Evolutionary conservation across 306 rosid species (phyloP).

Genomic region (Cucumis sativus): Cucumber_9930_V3 NC_026656.2:7859501-7860000

Average conservation of each 20-base stretch:
- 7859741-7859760: slow-evolving; percentile 15
- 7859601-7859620: slow-evolving; percentile 91
- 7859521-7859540: slow-evolving; percentile 91
- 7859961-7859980: too few relatives aligned
- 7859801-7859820: not conserved
- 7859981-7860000: too few relatives aligned
- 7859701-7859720: slow-evolving; percentile 75
- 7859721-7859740: slow-evolving; percentile 34
- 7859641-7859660: slow-evolving; percentile 63
- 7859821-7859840: not conserved
- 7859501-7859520: slow-evolving; percentile 36
- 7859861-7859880: not conserved
- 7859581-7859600: slow-evolving; percentile 73
- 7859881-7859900: too few relatives aligned
- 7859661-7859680: slow-evolving; percentile 67
- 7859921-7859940: not conserved
- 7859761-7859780: not conserved
- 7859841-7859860: not conserved
- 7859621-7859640: slow-evolving; percentile 59
- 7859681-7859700: slow-evolving; percentile 93
- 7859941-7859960: too few relatives aligned
- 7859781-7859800: not conserved
- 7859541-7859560: slow-evolving; percentile 67
- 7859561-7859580: slow-evolving; percentile 77
- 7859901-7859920: not conserved